Evolutionary conservation across 2,329 filamentous ascomycete genomes (phyloP).

Genomic region (Thelonectria rubi): DNA sequence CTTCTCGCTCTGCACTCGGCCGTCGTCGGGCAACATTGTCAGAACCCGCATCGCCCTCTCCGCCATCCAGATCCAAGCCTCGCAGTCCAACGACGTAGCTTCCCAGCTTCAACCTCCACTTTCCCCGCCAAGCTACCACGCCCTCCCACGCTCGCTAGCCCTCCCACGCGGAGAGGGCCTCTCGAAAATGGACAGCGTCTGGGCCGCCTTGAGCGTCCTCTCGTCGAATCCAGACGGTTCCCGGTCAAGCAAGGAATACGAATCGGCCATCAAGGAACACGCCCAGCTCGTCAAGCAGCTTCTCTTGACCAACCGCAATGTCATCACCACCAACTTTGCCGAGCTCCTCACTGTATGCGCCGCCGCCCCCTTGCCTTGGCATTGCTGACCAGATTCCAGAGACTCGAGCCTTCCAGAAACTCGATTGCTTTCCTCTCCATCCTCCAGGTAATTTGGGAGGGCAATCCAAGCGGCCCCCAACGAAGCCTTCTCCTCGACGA

Average conservation of each 20-base stretch:
- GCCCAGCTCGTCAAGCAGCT: constrained; percentile 50
- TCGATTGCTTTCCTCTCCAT: constrained; percentile 62
- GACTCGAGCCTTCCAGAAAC: constrained; percentile 57
- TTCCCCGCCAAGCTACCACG: constrained; percentile 18
- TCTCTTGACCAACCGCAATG: constrained; percentile 45
- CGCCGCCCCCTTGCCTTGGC: background rate
- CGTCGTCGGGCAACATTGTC: background rate
- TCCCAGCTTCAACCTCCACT: constrained; percentile 21
- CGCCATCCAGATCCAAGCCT: constrained; percentile 2
- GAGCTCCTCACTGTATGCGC: constrained; percentile 53
- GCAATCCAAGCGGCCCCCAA: constrained; percentile 44
- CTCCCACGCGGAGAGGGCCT: constrained; percentile 16
- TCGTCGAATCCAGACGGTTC: constrained; percentile 44
- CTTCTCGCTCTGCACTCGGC: no score
- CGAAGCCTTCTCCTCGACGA: constrained; percentile 51
- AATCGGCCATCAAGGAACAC: constrained; percentile 52
- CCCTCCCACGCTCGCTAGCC: constrained; percentile 2
- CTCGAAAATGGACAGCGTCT: constrained; percentile 45
- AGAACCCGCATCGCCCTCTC: background rate
- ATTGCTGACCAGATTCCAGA: constrained; percentile 46
- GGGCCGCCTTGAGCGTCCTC: constrained; percentile 52
- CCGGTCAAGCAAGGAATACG: constrained; percentile 48
- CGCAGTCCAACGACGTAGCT: constrained; percentile 11
- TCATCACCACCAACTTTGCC: constrained; percentile 47
- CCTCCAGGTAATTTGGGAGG: constrained; percentile 52